Conservation (phyloP, 805 yeast species). For the Teunomyces panamensis region DNA sequence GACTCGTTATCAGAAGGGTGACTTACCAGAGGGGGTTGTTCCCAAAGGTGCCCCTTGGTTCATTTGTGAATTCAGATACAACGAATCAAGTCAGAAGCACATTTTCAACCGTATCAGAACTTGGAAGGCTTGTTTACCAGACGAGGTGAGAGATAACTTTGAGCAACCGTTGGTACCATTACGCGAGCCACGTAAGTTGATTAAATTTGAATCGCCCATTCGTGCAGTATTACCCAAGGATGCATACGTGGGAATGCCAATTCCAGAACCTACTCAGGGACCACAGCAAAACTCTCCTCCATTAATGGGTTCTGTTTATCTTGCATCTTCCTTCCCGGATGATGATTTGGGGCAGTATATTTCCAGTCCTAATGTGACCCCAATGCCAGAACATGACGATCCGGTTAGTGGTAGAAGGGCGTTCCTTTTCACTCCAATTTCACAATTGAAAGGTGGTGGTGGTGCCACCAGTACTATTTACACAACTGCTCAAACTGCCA, state of each 20-base stretch:
- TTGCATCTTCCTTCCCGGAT: conserved; percentile 67
- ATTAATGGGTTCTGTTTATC: conserved; percentile 85
- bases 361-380: conserved; percentile 38
- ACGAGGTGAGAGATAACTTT: conserved; percentile 83
- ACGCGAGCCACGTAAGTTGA: conserved; percentile 60
- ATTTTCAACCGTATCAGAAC: conserved; percentile 93
- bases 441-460: conserved; percentile 39
- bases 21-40: conserved; percentile 63
- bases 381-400: conserved; percentile 40
- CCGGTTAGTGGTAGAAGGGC: conserved; percentile 33
- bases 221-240: conserved; percentile 71
- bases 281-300: conserved; percentile 86
- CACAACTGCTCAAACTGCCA: conserved; percentile 13
- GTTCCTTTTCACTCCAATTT: conserved; percentile 42
- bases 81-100: conserved; percentile 68
- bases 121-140: conserved; percentile 98
- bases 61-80: conserved; percentile 92
- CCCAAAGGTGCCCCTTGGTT: conserved; percentile 81
- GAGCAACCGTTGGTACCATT: conserved; percentile 75
- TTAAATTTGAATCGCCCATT: conserved; percentile 81
- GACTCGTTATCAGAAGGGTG: conserved; percentile 92
- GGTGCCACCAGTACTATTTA: conserved; percentile 19
- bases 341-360: conserved; percentile 80
- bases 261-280: conserved; percentile 81
- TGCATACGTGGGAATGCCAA: conserved; percentile 68